Evolutionary conservation across 257 asterid species (phyloP), one percentile per base, ranked within the genome.

Genomic region (Mitragyna speciosa): DNA sequence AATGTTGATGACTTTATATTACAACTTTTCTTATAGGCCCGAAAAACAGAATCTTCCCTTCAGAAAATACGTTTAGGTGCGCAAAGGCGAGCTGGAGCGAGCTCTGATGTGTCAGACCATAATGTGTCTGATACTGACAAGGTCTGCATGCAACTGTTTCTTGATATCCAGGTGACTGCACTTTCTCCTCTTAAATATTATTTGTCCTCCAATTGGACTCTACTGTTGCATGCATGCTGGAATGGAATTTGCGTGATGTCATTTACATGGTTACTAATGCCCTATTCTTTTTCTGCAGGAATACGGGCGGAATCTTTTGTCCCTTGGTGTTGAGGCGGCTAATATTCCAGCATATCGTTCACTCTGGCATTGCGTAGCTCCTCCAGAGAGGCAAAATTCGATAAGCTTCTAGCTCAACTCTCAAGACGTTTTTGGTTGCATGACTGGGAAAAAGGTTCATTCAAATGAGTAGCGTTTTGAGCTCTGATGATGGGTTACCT

Each of bases 41-140:
- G 97, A 78, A 94, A 77, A 90, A 92, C 97, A 0, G 99, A 94
- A 91, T 91, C 97, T 66, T 96, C 99, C 7, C 98, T 96, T 77
- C 99, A 93, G 85, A 96, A 93, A 86, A 91, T 96, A 84, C 97
- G 99, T 49, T 76, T 89, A 83, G 97, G 97, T 10, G 99, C 98
- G 63, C 98, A 96, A 86, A 91, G 91, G 77, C 89, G 99, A 79
- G 94, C 93, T 64, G 99, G 97, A 84, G 98, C 97, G 17, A 96
- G 96, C 87, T 90, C 97, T 77, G 99, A 96, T 73, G 97, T 96
- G 36, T 87, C 96, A 0, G 99, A 92, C 84, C 84, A 88, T 78
- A 91, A 89, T 78, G 90, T 96, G 48, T 96, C 98, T 36, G 98
- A 95, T 76, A 90, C 97, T 26, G 99, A 94, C 88, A 96, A 96